Percentiles rank a stretch among this genome's conserved stretches.
Conservation (phyloP, 495 filamentous ascomycete species). For the Acidomyces sp. region DNA sequence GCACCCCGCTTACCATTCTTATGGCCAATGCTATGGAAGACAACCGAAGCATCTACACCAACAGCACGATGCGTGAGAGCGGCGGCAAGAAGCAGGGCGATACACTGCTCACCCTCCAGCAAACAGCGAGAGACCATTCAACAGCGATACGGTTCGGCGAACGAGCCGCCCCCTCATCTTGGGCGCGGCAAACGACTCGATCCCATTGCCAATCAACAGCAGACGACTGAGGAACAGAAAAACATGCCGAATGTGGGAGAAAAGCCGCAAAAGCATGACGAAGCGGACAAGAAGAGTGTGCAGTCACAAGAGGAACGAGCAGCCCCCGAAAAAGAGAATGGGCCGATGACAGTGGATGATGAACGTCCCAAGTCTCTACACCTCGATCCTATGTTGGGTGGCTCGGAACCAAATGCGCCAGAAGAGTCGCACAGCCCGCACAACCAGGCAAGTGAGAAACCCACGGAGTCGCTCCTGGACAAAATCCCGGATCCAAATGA, state of each 20-base stretch:
- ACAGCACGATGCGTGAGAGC: constrained; percentile 8
- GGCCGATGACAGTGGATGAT: constrained; percentile 13
- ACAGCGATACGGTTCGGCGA: constrained; percentile 49
- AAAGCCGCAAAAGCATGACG: constrained; percentile 11
- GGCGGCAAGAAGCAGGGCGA: constrained; percentile 3
- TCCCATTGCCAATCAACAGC: constrained; percentile 10
- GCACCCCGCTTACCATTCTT: constrained; percentile 29
- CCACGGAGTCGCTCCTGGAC: constrained; percentile 53
- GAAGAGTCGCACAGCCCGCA: constrained; percentile 9
- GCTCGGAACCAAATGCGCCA: neutral
- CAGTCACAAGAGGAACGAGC: constrained; percentile 1
- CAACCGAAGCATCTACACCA: constrained; percentile 10
- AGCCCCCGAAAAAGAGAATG: constrained; percentile 10
- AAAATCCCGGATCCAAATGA: constrained; percentile 35
- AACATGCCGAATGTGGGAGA: constrained; percentile 18
- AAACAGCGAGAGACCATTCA: constrained; percentile 17
- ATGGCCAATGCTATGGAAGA: constrained; percentile 27
- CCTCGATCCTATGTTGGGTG: constrained; percentile 6
- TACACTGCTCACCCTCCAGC: constrained; percentile 22
- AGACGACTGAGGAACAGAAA: constrained; percentile 16
- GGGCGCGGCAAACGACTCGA: constrained; percentile 12
- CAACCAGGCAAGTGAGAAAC: constrained; percentile 28
- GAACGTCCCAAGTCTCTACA: neutral
- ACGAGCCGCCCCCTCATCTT: constrained; percentile 40
- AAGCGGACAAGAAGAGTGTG: constrained; percentile 9